A percentile compares a stretch with the other conserved stretches of the same genome.
Conservation (phyloP, 2,329 filamentous ascomycete genomes). For the Capronia epimyces region DNA sequence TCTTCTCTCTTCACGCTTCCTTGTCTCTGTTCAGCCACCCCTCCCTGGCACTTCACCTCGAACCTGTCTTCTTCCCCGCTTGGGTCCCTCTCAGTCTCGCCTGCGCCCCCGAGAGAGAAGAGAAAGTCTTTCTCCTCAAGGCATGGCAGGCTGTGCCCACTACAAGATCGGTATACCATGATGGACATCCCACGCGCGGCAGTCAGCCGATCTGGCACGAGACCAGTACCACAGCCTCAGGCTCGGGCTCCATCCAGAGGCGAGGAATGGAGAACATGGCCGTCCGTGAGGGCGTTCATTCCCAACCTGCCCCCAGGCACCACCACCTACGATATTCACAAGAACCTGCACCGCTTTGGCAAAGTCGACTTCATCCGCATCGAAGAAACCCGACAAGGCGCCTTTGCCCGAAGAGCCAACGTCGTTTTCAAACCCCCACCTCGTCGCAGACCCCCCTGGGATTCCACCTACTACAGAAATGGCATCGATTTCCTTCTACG, state of each 20-base stretch:
- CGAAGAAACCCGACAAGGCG: conserved; percentile 41
- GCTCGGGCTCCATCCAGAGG: conserved; percentile 1
- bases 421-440: conserved; percentile 52
- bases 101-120: not conserved
- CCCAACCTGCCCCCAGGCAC: conserved; percentile 34
- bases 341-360: conserved; percentile 50
- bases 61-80: too few relatives aligned
- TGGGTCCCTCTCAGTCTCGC: too few relatives aligned
- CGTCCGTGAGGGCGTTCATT: conserved; percentile 37
- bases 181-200: conserved; percentile 3
- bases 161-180: not conserved
- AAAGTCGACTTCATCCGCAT: conserved; percentile 55
- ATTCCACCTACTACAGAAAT: conserved; percentile 2
- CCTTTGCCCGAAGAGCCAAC: conserved; percentile 40
- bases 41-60: too few relatives aligned
- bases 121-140: not conserved
- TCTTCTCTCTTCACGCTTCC: too few relatives aligned
- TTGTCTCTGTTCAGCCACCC: too few relatives aligned
- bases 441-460: conserved; percentile 31
- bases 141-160: not conserved
- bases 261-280: conserved; percentile 37
- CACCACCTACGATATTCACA: conserved; percentile 44
- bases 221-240: not conserved
- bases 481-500: conserved; percentile 15
- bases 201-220: not conserved